A percentile compares a stretch with the other conserved stretches of the same genome.
Evolutionary conservation across 768 basidiomycete genomes (phyloP).

Genomic region (Hygrophorus russula): DNA sequence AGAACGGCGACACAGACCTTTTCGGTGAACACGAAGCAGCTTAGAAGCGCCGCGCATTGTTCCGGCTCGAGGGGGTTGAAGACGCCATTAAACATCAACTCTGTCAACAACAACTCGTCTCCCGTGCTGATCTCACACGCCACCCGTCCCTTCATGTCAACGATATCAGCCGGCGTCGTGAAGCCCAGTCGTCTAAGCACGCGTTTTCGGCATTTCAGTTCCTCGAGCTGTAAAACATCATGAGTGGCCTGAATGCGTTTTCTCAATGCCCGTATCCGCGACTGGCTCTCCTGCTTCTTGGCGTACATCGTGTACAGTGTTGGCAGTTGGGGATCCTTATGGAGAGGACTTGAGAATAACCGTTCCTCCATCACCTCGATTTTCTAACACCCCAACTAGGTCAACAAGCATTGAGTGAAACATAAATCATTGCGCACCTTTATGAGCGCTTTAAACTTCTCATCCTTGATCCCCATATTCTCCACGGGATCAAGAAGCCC

Average conservation of each 20-base stretch:
- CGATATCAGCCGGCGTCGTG: constrained; percentile 81
- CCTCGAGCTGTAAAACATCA: constrained; percentile 90
- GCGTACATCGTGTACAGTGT: constrained; percentile 74
- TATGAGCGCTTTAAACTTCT: constrained; percentile 80
- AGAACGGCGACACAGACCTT: constrained; percentile 43
- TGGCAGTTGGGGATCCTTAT: constrained; percentile 68
- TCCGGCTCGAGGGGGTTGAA: constrained; percentile 88
- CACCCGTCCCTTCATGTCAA: constrained; percentile 96
- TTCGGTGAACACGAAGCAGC: constrained; percentile 96
- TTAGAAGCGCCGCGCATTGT: constrained; percentile 87
- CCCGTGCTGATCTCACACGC: constrained; percentile 98
- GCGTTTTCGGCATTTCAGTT: constrained; percentile 90
- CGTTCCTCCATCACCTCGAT: constrained; percentile 83
- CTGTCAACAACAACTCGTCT: constrained; percentile 91
- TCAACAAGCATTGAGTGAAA: neutral
- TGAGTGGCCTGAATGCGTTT: constrained; percentile 83
- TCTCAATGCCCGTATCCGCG: constrained; percentile 66
- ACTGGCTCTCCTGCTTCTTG: constrained; percentile 60
- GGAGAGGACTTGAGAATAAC: constrained; percentile 69
- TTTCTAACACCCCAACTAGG: constrained; percentile 49
- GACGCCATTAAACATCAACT: constrained; percentile 93
- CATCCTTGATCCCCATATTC: constrained; percentile 94
- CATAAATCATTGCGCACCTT: constrained; percentile 37
- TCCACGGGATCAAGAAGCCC: constrained; percentile 81
- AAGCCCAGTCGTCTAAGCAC: constrained; percentile 88